These are phyloP conservation scores for Amaranthus cruentus DNA, from an alignment of 148 eudicot species.

Conservation along the genomic window DNA sequence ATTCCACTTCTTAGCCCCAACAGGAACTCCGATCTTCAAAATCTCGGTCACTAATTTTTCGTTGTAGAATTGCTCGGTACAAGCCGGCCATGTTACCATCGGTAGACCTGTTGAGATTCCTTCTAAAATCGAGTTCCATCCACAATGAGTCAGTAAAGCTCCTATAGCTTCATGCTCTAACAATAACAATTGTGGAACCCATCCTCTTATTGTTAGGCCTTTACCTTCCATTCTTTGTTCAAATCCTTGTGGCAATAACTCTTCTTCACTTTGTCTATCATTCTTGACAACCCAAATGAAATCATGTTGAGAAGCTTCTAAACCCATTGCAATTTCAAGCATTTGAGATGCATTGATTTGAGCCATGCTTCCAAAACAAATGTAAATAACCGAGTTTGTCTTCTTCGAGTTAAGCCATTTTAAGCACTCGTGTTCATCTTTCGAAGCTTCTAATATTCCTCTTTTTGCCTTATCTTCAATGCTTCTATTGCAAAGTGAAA, in stretches of 20 bases:
- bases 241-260: background rate
- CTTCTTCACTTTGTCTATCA: background rate
- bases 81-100: slow-evolving; percentile 4
- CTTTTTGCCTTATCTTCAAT: background rate
- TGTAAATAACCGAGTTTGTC: background rate
- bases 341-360: background rate
- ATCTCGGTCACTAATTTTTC: background rate
- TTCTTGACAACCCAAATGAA: background rate
- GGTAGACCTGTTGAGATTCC: background rate
- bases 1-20: slow-evolving; percentile 6
- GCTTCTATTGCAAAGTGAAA: background rate
- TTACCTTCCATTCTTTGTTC: background rate
- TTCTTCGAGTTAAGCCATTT: slow-evolving; percentile 1
- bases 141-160: slow-evolving; percentile 6
- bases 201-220: slow-evolving; percentile 3
- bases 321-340: slow-evolving; percentile 1
- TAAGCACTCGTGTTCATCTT: background rate
- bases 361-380: background rate
- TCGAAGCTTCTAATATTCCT: background rate
- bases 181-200: background rate
- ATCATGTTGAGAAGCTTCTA: background rate
- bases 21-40: background rate
- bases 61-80: slow-evolving; percentile 3
- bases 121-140: slow-evolving; percentile 12
- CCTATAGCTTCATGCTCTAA: slow-evolving; percentile 13